Evolutionary conservation across 768 basidiomycete species (phyloP).

Genomic region (Coprinellus micaceus): DNA sequence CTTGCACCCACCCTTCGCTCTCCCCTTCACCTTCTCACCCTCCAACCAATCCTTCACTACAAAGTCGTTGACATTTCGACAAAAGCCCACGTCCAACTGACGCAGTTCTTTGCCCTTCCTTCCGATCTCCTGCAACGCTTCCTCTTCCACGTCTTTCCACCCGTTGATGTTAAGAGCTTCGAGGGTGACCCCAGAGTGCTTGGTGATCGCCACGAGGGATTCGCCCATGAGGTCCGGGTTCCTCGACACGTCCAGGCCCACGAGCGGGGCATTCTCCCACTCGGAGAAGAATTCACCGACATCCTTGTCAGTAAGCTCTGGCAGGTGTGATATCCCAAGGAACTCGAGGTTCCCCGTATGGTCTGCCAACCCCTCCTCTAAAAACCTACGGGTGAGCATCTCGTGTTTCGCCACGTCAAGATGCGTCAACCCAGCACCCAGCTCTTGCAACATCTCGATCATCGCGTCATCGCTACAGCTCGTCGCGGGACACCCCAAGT

Average conservation of each 20-base stretch:
- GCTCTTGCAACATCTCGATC: constrained; percentile 45
- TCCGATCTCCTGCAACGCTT: constrained; percentile 34
- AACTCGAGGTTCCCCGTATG: constrained; percentile 44
- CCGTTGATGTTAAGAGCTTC: constrained; percentile 70
- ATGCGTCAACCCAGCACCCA: constrained; percentile 54
- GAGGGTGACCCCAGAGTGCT: constrained; percentile 61
- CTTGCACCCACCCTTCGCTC: constrained; percentile 29
- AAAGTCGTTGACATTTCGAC: constrained; percentile 79
- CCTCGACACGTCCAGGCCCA: constrained; percentile 56
- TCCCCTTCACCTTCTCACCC: constrained; percentile 23
- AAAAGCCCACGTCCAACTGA: constrained; percentile 81
- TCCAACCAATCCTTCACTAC: constrained; percentile 66
- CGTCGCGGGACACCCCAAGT: constrained; percentile 60
- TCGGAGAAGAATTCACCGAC: constrained; percentile 63
- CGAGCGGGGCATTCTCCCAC: constrained; percentile 55
- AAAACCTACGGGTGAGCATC: constrained; percentile 55
- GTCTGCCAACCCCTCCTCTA: constrained; percentile 56
- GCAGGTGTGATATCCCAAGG: constrained; percentile 53
- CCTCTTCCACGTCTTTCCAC: constrained; percentile 59
- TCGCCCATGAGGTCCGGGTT: constrained; percentile 49
- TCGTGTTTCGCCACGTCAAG: constrained; percentile 73
- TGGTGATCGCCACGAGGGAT: constrained; percentile 60
- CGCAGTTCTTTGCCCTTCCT: constrained; percentile 38
- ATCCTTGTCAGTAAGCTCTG: constrained; percentile 66
- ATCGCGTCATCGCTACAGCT: constrained; percentile 57